Evolutionary conservation across 805 yeast genomes (phyloP).

Genomic region (Teunomyces panamensis): DNA sequence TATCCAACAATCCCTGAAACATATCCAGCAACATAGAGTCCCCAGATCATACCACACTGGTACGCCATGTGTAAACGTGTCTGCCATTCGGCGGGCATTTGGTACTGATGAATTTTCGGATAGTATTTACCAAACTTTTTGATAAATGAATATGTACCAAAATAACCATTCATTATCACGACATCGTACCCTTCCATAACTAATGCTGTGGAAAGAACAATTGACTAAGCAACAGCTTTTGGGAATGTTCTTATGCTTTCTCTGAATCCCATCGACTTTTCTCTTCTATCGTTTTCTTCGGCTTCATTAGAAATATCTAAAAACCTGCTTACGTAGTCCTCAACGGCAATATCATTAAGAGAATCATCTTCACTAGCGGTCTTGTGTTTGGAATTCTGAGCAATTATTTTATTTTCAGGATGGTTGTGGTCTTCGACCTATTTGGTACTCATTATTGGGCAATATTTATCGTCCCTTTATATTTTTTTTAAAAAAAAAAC

Average conservation of each 20-base stretch:
- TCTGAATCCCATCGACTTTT: conserved; percentile 31
- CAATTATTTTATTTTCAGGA: conserved; percentile 7
- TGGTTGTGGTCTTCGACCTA: conserved; percentile 18
- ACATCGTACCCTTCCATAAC: conserved; percentile 44
- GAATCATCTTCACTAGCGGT: neutral
- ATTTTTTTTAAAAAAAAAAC: neutral
- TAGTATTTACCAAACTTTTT: conserved; percentile 31
- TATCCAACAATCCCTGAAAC: conserved; percentile 47
- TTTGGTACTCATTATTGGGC: conserved; percentile 11
- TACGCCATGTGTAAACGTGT: conserved; percentile 33
- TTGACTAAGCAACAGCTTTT: conserved; percentile 43
- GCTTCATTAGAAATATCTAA: conserved; percentile 38
- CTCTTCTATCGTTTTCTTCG: conserved; percentile 30
- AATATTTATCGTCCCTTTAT: neutral
- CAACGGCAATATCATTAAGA: conserved; percentile 5
- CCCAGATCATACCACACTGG: conserved; percentile 37
- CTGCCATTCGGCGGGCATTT: conserved; percentile 42
- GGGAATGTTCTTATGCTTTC: conserved; percentile 40
- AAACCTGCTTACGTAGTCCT: conserved; percentile 35
- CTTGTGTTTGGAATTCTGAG: conserved; percentile 1
- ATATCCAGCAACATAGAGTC: conserved; percentile 43
- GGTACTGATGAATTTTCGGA: conserved; percentile 25
- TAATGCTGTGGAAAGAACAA: conserved; percentile 39
- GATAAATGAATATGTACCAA: conserved; percentile 33
- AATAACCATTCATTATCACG: conserved; percentile 36